phyloP scores from a whole-genome alignment of 1,284 basidiomycete species.

The Boletus subluridellus region DNA sequence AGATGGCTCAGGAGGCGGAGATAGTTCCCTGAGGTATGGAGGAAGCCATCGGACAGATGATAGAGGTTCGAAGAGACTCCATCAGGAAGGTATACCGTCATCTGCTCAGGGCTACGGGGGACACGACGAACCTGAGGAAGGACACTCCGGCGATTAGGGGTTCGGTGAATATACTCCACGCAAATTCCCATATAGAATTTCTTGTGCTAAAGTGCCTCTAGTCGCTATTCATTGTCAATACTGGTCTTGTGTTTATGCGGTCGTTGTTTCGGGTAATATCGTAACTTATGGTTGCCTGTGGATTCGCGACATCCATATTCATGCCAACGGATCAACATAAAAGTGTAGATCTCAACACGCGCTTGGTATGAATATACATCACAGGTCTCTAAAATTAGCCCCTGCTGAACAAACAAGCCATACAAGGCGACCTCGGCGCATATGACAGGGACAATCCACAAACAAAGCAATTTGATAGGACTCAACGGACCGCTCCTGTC shows the following conservation, averaged over 20 bases:
- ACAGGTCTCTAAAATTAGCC: constrained; percentile 29
- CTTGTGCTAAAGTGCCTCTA: constrained; percentile 34
- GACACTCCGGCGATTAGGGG: constrained; percentile 34
- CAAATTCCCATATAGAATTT: constrained; percentile 35
- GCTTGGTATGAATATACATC: constrained; percentile 4
- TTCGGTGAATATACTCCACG: constrained; percentile 21
- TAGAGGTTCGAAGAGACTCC: constrained; percentile 55
- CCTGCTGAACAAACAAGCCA: constrained; percentile 12
- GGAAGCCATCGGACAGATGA: constrained; percentile 39
- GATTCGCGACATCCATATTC: constrained; percentile 15
- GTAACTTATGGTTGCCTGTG: constrained; percentile 21
- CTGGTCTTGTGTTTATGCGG: constrained; percentile 21
- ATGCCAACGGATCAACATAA: constrained; percentile 28
- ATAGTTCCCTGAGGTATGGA: constrained; percentile 29
- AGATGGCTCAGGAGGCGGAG: constrained; percentile 35
- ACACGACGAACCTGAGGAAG: constrained; percentile 45
- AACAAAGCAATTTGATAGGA: constrained; percentile 24
- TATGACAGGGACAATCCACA: constrained; percentile 15
- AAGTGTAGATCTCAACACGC: constrained; percentile 30
- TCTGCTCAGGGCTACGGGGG: constrained; percentile 39
- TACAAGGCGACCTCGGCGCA: constrained; percentile 27
- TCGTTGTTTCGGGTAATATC: constrained; percentile 17
- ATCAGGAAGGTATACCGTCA: constrained; percentile 41
- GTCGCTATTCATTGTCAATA: constrained; percentile 15
- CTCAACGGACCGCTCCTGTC: constrained; percentile 17